phyloP scores from a whole-genome alignment of 805 yeast species.

The Wickerhamomyces silvicola region DNA sequence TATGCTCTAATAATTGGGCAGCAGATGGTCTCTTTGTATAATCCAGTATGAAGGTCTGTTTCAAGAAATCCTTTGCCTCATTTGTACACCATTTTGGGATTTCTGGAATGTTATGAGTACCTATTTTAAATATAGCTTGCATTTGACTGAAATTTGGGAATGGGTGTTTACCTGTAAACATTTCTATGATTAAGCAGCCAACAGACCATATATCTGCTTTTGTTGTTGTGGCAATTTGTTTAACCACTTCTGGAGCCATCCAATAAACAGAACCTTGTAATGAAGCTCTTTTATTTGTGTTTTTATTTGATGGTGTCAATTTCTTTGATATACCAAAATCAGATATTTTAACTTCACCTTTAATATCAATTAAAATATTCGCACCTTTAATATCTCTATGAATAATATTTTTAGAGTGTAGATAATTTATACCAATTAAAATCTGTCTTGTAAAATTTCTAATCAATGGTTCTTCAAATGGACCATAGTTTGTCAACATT shows the following conservation, averaged over 20 bases:
- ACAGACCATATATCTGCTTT: slow-evolving; percentile 97
- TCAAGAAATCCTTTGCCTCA: slow-evolving; percentile 62
- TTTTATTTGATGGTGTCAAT: slow-evolving; percentile 45
- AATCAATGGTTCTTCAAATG: slow-evolving; percentile 72
- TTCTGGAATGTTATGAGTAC: slow-evolving; percentile 75
- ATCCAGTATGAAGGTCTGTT: slow-evolving; percentile 67
- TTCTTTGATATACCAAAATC: slow-evolving; percentile 81
- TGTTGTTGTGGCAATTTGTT: slow-evolving; percentile 83
- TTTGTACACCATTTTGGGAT: slow-evolving; percentile 68
- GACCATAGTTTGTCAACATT: slow-evolving; percentile 67
- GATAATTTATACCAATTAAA: slow-evolving; percentile 63
- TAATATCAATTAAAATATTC: slow-evolving; percentile 71
- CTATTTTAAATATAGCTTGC: slow-evolving; percentile 95
- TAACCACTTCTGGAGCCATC: slow-evolving; percentile 99
- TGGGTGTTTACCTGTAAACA: slow-evolving; percentile 95
- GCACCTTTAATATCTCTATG: slow-evolving; percentile 91
- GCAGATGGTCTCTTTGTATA: slow-evolving; percentile 72
- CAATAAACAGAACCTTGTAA: slow-evolving; percentile 93
- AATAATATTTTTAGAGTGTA: slow-evolving; percentile 70
- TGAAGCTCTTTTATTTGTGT: slow-evolving; percentile 57
- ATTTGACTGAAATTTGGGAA: slow-evolving; percentile 91
- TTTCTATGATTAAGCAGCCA: slow-evolving; percentile 89
- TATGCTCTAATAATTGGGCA: slow-evolving; percentile 54
- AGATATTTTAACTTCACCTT: slow-evolving; percentile 76
- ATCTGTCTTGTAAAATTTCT: slow-evolving; percentile 71